Evolutionary conservation across 2,329 filamentous ascomycete genomes (phyloP).

Genomic region (Orbilia brochopaga): DNA sequence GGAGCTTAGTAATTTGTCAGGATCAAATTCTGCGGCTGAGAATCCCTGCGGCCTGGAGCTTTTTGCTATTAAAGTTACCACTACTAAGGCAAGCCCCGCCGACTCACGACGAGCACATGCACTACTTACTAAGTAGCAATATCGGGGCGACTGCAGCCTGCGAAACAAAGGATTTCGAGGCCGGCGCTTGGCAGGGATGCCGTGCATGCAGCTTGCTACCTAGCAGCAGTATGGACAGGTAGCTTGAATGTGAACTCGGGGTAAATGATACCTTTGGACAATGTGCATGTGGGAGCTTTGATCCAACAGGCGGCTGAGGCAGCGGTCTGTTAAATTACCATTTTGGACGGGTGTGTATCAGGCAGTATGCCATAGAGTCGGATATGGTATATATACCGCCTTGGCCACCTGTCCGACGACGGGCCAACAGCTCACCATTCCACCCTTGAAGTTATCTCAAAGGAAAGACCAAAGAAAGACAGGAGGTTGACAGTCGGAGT

Average conservation of each 20-base stretch:
- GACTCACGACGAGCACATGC: no score
- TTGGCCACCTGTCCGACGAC: background rate
- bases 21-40: background rate
- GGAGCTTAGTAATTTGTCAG: slow-evolving; percentile 1
- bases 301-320: slow-evolving; percentile 15
- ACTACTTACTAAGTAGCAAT: no score
- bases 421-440: background rate
- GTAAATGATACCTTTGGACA: background rate
- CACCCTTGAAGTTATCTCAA: no score
- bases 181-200: background rate
- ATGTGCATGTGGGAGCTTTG: background rate
- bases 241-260: background rate
- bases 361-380: no score
- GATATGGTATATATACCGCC: slow-evolving; percentile 27
- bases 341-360: slow-evolving; percentile 49
- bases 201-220: background rate
- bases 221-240: no score
- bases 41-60: background rate
- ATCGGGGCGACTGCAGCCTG: no score
- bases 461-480: background rate
- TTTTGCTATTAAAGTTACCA: no score
- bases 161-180: background rate
- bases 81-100: no score
- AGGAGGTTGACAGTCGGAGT: no score
- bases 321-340: slow-evolving; percentile 28